Conservation (phyloP, 2,329 filamentous ascomycete species). For the Microsporum ferrugineum region DNA sequence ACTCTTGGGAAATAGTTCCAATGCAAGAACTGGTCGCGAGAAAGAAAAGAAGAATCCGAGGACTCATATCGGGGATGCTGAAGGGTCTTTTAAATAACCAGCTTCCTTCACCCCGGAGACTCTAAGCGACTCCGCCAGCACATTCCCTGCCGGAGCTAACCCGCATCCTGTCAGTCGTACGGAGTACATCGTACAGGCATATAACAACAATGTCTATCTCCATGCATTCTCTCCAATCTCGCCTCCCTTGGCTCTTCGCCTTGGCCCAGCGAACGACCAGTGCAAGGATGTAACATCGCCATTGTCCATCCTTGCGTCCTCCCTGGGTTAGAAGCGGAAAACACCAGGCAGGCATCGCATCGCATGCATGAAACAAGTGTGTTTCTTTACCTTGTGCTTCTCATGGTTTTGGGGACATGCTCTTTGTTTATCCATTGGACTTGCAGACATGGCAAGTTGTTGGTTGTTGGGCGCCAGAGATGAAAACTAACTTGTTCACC, state of each 20-base stretch:
- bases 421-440: not conserved
- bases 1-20: not conserved
- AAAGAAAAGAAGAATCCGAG: not conserved
- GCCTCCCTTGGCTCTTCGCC: not conserved
- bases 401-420: not conserved
- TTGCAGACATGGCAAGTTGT: too few species aligned
- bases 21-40: not conserved
- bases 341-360: not conserved
- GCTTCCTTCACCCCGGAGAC: not conserved
- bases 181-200: not conserved
- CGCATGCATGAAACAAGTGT: not conserved
- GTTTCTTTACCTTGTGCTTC: not conserved
- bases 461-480: too few species aligned
- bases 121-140: not conserved
- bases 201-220: not conserved
- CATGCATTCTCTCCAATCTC: not conserved
- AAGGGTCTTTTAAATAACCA: not conserved
- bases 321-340: conserved; percentile 3
- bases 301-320: not conserved
- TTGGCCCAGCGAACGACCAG: not conserved
- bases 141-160: not conserved
- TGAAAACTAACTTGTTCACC: too few species aligned
- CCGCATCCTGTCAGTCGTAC: not conserved
- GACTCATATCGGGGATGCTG: not conserved
- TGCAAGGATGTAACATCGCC: conserved; percentile 1